These are phyloP conservation scores for Hippophae gyantsensis DNA, from an alignment of 306 rosid species.

Conservation along the genomic window DNA sequence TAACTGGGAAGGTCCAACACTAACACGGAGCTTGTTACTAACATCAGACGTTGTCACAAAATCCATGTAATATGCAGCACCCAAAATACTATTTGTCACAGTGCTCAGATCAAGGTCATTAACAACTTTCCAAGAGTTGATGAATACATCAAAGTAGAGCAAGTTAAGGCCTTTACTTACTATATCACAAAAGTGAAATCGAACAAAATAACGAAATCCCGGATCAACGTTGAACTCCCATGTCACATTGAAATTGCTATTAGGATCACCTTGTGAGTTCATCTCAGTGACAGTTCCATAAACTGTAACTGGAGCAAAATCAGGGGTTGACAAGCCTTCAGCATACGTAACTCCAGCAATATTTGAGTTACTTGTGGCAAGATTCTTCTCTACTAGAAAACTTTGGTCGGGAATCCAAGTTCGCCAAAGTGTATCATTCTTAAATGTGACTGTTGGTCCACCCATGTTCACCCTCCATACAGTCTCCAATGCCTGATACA, in stretches of 20 bases:
- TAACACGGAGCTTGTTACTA: constrained; percentile 33
- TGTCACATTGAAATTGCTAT: constrained; percentile 55
- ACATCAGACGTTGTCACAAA: constrained; percentile 29
- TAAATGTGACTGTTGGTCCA: constrained; percentile 50
- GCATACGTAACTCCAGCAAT: constrained; percentile 43
- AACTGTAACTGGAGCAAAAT: constrained; percentile 53
- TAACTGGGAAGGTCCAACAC: constrained; percentile 57
- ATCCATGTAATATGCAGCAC: constrained; percentile 48
- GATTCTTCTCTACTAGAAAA: constrained; percentile 32
- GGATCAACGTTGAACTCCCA: constrained; percentile 71
- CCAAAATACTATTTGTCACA: constrained; percentile 20
- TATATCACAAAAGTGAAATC: constrained; percentile 81
- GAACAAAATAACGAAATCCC: constrained; percentile 67
- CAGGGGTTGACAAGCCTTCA: constrained; percentile 36
- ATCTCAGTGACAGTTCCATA: constrained; percentile 62
- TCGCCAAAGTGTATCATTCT: constrained; percentile 55
- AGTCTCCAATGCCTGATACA: constrained; percentile 48
- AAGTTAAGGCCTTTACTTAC: constrained; percentile 40
- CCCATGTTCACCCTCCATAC: constrained; percentile 89
- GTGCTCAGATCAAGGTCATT: constrained; percentile 44
- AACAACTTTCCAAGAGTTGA: constrained; percentile 39
- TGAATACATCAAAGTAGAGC: constrained; percentile 69
- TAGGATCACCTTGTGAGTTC: constrained; percentile 41
- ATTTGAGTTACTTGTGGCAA: constrained; percentile 35
- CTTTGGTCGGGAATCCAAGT: constrained; percentile 61